Base-by-base conservation (phyloP, 768 basidiomycete species). In the Gautieria morchelliformis region DNA sequence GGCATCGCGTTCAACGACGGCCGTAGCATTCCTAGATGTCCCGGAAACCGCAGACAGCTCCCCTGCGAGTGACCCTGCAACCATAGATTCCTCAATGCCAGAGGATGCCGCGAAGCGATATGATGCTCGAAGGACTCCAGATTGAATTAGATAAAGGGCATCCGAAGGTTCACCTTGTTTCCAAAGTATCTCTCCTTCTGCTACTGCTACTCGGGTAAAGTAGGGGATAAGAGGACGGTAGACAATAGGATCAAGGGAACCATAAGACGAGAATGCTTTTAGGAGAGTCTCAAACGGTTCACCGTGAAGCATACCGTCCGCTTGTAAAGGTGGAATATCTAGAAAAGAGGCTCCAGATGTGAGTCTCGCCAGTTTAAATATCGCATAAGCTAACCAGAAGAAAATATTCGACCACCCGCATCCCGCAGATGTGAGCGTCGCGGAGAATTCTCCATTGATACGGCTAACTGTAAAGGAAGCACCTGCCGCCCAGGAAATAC, bases 31-130 rank as follows among this genome's bases (percentile, higher is more conserved):
- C 49, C 95, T 77, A 17, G 82, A 77, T 19, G 85, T 75, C 20
- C 82, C 83, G 9, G 93, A 84, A 12, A 99, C 72, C 39, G 87
- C 89, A 0, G 90, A 85, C 53, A 99, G 69, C 70, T 97, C 95
- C 0, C 95, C 95, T 10, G 94, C 91, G 2, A 97, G 72, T 0
- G 93, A 92, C 2, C 93, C 94, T 4, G 91, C 83, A 0, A 94
- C 90, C 93, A 95, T 95, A 1, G 87, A 89, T 71, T 95, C 93
- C 64, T 89, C 85, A 50, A 92, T 82, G 5, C 71, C 67, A 24
- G 80, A 3, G 12, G 14, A 52, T 39, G 51, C 78, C 2, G 82
- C 82, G 66, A 93, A 94, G 46, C 74, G 69, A 70, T 97, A 98
- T 19, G 78, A 78, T 0, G 94, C 95, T 10, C 89, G 77, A 33